Percentiles rank a stretch among this genome's conserved stretches.
Evolutionary conservation across 2,329 filamentous ascomycete species (phyloP).

Genomic region (Pestalotiopsis fici): DNA sequence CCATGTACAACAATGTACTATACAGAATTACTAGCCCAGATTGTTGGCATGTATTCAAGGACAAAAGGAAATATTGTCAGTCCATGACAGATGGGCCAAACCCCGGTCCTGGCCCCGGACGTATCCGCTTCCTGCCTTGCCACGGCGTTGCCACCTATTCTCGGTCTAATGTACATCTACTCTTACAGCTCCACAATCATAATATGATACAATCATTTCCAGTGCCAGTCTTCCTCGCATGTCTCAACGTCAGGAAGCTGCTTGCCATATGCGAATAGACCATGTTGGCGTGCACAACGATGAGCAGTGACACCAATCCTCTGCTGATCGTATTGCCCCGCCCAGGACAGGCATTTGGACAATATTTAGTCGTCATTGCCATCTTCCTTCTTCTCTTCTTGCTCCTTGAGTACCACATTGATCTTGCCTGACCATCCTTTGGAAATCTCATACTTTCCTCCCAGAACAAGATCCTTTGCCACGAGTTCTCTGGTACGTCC

Average conservation of each 20-base stretch:
- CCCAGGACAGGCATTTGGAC: background rate
- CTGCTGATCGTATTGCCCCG: background rate
- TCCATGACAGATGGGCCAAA: background rate
- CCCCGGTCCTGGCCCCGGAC: background rate
- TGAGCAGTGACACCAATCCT: background rate
- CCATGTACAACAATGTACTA: background rate
- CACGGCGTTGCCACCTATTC: background rate
- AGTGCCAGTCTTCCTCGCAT: too few species aligned
- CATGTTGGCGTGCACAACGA: background rate
- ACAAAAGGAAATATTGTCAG: background rate
- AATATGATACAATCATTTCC: background rate
- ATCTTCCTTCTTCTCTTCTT: conserved; percentile 32
- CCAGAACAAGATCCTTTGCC: conserved; percentile 88
- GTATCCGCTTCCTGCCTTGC: background rate
- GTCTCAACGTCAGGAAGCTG: too few species aligned
- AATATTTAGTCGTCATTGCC: conserved; percentile 7
- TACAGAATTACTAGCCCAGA: background rate
- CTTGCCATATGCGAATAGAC: too few species aligned
- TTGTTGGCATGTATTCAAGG: background rate
- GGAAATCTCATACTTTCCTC: conserved; percentile 74
- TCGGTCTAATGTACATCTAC: background rate
- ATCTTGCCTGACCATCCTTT: conserved; percentile 34
- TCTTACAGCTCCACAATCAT: background rate
- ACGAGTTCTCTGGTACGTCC: conserved; percentile 93
- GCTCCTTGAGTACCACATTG: conserved; percentile 43